Conservation (phyloP, 495 filamentous ascomycete species). For the Lasiosphaeris hirsuta region DNA sequence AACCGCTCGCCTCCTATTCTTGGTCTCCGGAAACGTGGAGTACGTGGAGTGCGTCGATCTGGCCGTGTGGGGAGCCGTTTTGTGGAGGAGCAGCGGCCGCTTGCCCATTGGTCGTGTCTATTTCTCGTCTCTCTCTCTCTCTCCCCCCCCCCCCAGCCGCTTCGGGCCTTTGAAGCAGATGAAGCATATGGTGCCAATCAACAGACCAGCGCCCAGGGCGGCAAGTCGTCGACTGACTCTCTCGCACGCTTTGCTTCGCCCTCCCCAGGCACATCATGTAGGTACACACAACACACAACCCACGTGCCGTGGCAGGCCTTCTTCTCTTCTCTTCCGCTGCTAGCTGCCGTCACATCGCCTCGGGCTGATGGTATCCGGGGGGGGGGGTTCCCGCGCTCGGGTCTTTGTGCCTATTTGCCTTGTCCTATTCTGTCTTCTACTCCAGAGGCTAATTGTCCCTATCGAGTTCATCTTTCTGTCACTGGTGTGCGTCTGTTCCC, state of each 20-base stretch:
- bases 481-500: not conserved
- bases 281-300: too few relatives aligned
- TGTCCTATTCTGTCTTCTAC: not conserved
- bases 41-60: not conserved
- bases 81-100: not conserved
- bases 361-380: not conserved
- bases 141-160: too few relatives aligned
- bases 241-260: too few relatives aligned
- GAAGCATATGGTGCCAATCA: conserved; percentile 9
- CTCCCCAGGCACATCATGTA: too few relatives aligned
- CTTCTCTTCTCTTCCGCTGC: too few relatives aligned
- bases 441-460: not conserved
- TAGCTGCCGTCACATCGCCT: too few relatives aligned
- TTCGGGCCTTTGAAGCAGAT: conserved; percentile 26
- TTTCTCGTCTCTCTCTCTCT: not conserved
- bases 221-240: too few relatives aligned
- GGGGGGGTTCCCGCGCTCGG: conserved; percentile 4
- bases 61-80: conserved; percentile 1
- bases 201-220: not conserved
- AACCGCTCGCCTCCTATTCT: not conserved
- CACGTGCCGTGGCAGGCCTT: too few relatives aligned
- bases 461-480: not conserved
- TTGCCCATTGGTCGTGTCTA: not conserved
- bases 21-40: conserved; percentile 7
- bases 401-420: conserved; percentile 4